A percentile compares a stretch with the other conserved stretches of the same genome.
These are phyloP conservation scores for Oleoguttula mirabilis DNA, from an alignment of 495 filamentous ascomycete species.

Conservation along the genomic window DNA sequence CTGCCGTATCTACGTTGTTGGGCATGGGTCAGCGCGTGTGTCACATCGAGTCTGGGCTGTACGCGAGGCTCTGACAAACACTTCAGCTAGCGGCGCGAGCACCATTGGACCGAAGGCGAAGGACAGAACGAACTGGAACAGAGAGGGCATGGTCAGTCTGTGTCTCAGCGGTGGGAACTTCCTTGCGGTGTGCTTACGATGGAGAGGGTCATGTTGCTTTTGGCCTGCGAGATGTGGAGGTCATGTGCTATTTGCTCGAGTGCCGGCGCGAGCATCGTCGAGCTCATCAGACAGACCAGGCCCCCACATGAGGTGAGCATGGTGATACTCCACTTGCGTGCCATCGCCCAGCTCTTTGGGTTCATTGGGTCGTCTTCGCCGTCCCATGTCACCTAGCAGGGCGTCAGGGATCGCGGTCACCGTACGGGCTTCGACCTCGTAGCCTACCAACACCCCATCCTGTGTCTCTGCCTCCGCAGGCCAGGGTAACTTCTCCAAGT, in stretches of 20 bases:
- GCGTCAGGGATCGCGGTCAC: too few species aligned
- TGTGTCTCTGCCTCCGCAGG: too few species aligned
- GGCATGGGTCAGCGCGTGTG: too few species aligned
- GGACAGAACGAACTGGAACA: constrained; percentile 42
- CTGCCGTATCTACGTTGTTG: too few species aligned
- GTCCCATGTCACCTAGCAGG: constrained; percentile 4
- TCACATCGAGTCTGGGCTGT: too few species aligned
- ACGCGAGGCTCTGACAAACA: too few species aligned
- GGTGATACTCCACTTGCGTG: constrained; percentile 18
- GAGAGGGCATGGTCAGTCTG: too few species aligned
- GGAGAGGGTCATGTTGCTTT: constrained; percentile 19
- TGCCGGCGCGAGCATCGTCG: constrained; percentile 24
- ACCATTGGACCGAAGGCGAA: constrained; percentile 47
- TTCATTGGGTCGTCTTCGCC: constrained; percentile 3
- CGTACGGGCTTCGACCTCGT: too few species aligned
- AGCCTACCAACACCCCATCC: too few species aligned
- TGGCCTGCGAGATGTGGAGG: constrained; percentile 17
- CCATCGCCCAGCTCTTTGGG: constrained; percentile 7
- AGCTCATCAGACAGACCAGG: constrained; percentile 22
- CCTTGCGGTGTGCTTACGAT: too few species aligned
- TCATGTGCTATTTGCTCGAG: constrained; percentile 16
- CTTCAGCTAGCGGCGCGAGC: constrained; percentile 49
- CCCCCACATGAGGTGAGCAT: constrained; percentile 16
- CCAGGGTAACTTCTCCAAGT: too few species aligned
- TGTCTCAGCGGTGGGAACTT: too few species aligned